Evolutionary conservation across 176 grass and related monocot genomes (phyloP).

Genomic region (Thalia dealbata): DNA sequence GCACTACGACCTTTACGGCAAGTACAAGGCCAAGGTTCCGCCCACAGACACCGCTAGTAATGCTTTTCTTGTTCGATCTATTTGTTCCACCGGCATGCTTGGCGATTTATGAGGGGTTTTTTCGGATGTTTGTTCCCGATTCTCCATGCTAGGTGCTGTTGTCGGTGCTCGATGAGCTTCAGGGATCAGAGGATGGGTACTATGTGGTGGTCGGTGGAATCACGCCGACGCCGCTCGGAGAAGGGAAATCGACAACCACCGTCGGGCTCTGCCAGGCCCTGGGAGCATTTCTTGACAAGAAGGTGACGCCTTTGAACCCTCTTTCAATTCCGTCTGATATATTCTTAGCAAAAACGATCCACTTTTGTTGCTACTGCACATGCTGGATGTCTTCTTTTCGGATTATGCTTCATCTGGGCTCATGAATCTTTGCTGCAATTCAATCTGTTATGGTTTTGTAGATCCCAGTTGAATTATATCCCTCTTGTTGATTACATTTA

Average conservation of each 20-base stretch:
- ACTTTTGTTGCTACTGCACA: not conserved
- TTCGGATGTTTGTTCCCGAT: not conserved
- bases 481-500: not conserved
- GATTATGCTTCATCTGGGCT: not conserved
- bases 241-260: slow-evolving; percentile 91
- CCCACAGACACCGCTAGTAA: not conserved
- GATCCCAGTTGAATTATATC: not conserved
- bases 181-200: slow-evolving; percentile 68
- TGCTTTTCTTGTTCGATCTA: not conserved
- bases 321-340: not conserved
- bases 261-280: slow-evolving; percentile 86
- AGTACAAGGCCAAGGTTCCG: slow-evolving; percentile 95
- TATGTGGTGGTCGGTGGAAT: slow-evolving; percentile 94
- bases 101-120: not conserved
- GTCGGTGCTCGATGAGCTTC: slow-evolving; percentile 47
- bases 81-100: not conserved
- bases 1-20: slow-evolving; percentile 90
- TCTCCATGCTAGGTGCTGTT: slow-evolving; percentile 46
- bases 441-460: not conserved
- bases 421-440: not conserved
- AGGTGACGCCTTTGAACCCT: slow-evolving; percentile 26
- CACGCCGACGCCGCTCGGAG: slow-evolving; percentile 81
- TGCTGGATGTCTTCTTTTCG: not conserved
- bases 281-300: slow-evolving; percentile 89
- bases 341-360: not conserved